Evolutionary conservation across 148 eudicot genomes (phyloP).

Genomic region (Rhododendron molle): DNA sequence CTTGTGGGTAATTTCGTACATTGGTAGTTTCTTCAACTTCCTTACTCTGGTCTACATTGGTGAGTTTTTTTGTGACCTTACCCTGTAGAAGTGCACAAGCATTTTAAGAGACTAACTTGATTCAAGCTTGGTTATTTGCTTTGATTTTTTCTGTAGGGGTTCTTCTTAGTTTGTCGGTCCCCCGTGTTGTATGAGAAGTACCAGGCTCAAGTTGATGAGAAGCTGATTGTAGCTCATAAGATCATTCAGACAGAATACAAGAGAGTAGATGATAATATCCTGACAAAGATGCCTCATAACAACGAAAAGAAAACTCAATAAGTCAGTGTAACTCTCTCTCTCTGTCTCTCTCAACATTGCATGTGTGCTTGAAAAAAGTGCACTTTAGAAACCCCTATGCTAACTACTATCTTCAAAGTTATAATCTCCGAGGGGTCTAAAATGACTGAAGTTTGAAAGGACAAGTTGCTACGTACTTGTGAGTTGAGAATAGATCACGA

Average conservation of each 20-base stretch:
- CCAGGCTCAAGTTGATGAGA: slow-evolving; percentile 68
- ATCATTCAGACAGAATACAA: slow-evolving; percentile 39
- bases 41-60: slow-evolving; percentile 73
- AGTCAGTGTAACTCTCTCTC: slow-evolving; percentile 40
- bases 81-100: not conserved
- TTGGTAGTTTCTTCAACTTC: slow-evolving; percentile 77
- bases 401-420: no score
- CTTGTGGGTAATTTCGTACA: slow-evolving; percentile 61
- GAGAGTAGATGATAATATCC: slow-evolving; percentile 47
- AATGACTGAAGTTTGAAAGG: not conserved
- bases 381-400: not conserved
- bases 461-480: not conserved
- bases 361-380: not conserved
- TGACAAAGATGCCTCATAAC: slow-evolving; percentile 44
- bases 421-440: no score
- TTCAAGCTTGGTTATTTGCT: not conserved
- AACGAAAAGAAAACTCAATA: slow-evolving; percentile 77
- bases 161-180: slow-evolving; percentile 72
- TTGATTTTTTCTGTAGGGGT: slow-evolving; percentile 36
- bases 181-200: slow-evolving; percentile 72
- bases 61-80: slow-evolving; percentile 21
- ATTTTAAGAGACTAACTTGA: slow-evolving; percentile 5
- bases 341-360: not conserved
- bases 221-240: slow-evolving; percentile 35
- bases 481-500: not conserved